Evolutionary conservation across 768 basidiomycete genomes (phyloP), one percentile per base, ranked within the genome.

Genomic region (Boletus insuetus): DNA sequence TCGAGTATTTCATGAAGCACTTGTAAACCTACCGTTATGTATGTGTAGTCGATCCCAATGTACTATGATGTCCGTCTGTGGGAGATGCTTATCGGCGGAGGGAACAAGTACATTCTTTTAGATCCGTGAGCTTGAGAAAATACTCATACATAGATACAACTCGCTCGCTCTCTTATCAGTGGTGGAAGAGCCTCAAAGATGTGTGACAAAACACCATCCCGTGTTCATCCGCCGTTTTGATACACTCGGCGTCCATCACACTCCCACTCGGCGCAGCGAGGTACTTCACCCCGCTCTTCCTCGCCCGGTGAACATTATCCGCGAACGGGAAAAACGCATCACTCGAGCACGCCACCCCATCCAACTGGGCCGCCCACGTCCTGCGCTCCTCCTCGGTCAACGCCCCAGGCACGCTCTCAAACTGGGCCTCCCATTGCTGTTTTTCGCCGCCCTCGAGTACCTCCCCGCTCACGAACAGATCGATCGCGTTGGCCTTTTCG

Each of bases 241-340:
- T 87, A 66, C 97, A 96, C 71, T 95, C 96, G 43, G 73, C 84
- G 66, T 99, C 97, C 96, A 98, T 98, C 56, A 99, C 94, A 62
- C 91, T 94, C 46, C 97, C 97, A 47, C 87, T 84, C 3, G 91
- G 89, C 8, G 95, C 94, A 24, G 93, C 94, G 45, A 99, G 79
- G 73, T 97, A 98, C 68, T 75, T 84, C 46, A 94, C 95, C 0
- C 97, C 97, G 58, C 93, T 95, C 79, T 90, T 87, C 72, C 82
- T 80, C 48, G 93, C 91, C 43, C 97, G 81, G 69, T 98, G 91
- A 34, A 99, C 96, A 64, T 98, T 99, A 68, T 99, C 97, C 13
- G 96, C 83, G 84, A 98, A 98, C 17, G 97, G 97, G 94, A 98
- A 98, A 82, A 99, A 99, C 48, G 96, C 97, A 62, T 99, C 97